These are phyloP conservation scores for Leishmania guyanensis DNA, from an alignment of 208 protist genomes.

Conservation along the genomic window DNA sequence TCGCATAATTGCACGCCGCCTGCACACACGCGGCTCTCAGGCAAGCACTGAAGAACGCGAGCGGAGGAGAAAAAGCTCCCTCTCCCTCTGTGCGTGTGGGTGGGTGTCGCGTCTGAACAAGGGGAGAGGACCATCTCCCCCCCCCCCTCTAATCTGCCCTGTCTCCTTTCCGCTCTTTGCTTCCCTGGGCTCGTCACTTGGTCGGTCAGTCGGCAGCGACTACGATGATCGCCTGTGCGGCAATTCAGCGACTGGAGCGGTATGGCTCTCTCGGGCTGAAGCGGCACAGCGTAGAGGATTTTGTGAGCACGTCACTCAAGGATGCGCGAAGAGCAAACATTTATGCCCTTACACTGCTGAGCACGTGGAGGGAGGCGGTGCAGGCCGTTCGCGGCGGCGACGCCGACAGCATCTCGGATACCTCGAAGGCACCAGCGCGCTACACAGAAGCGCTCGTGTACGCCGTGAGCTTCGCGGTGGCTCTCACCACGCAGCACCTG, in stretches of 20 bases:
- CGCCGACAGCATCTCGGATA: neutral
- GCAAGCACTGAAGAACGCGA: too few species aligned
- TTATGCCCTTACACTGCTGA: slow-evolving; percentile 81
- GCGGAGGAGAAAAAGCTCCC: too few species aligned
- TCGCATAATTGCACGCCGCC: too few species aligned
- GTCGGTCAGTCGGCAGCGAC: neutral
- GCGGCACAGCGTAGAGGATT: slow-evolving; percentile 70
- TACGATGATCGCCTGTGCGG: slow-evolving; percentile 78
- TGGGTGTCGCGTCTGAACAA: neutral
- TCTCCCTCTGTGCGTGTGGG: too few species aligned
- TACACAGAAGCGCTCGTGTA: slow-evolving; percentile 78
- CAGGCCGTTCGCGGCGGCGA: slow-evolving; percentile 27
- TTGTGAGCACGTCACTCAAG: slow-evolving; percentile 69
- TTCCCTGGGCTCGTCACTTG: neutral
- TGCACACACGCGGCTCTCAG: too few species aligned
- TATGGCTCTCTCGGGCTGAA: slow-evolving; percentile 86
- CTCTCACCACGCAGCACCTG: slow-evolving; percentile 63
- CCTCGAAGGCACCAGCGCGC: slow-evolving; percentile 17
- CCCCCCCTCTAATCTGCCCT: neutral
- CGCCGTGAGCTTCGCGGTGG: slow-evolving; percentile 72
- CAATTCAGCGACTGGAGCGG: slow-evolving; percentile 88
- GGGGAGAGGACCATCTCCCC: neutral
- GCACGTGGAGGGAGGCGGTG: slow-evolving; percentile 67
- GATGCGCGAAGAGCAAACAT: slow-evolving; percentile 73
- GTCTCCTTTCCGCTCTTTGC: neutral